phyloP scores from a whole-genome alignment of 2,329 filamentous ascomycete genomes.

The Helminthosporium solani region DNA sequence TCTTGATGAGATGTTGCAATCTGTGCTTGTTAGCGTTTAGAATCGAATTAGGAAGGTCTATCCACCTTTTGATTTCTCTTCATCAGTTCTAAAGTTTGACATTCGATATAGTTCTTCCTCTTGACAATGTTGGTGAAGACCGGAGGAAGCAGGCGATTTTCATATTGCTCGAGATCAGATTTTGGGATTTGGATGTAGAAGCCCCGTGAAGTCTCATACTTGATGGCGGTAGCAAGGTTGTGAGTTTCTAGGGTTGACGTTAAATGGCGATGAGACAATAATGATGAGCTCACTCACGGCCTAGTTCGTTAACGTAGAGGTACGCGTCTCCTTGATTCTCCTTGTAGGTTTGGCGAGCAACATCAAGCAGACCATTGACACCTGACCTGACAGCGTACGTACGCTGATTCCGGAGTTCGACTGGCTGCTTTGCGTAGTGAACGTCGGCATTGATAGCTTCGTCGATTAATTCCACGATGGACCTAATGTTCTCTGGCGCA shows the following conservation, averaged over 20 bases:
- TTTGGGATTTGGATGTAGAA: conserved; percentile 73
- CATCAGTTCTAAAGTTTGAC: conserved; percentile 79
- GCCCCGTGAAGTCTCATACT: conserved; percentile 73
- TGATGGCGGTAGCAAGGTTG: conserved; percentile 64
- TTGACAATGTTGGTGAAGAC: conserved; percentile 75
- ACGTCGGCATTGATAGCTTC: conserved; percentile 78
- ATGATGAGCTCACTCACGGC: conserved; percentile 49
- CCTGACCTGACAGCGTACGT: conserved; percentile 88
- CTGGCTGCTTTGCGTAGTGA: conserved; percentile 70
- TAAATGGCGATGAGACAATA: conserved; percentile 4
- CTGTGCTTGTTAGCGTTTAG: conserved; percentile 43
- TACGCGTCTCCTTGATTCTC: conserved; percentile 79
- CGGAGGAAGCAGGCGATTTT: conserved; percentile 60
- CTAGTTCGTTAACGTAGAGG: conserved; percentile 67
- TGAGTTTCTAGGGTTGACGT: conserved; percentile 45
- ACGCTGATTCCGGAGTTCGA: conserved; percentile 86
- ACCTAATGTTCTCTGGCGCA: conserved; percentile 59
- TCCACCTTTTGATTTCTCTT: conserved; percentile 64
- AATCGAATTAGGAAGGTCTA: not conserved
- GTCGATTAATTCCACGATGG: conserved; percentile 65
- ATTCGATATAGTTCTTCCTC: conserved; percentile 77
- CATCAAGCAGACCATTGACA: conserved; percentile 81
- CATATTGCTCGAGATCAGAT: conserved; percentile 62
- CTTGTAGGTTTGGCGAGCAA: conserved; percentile 85
- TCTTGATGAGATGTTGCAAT: conserved; percentile 82